Percentiles rank a stretch among this genome's conserved stretches.
Conservation (phyloP, 495 filamentous ascomycete species). For the Ramalina intermedia region DNA sequence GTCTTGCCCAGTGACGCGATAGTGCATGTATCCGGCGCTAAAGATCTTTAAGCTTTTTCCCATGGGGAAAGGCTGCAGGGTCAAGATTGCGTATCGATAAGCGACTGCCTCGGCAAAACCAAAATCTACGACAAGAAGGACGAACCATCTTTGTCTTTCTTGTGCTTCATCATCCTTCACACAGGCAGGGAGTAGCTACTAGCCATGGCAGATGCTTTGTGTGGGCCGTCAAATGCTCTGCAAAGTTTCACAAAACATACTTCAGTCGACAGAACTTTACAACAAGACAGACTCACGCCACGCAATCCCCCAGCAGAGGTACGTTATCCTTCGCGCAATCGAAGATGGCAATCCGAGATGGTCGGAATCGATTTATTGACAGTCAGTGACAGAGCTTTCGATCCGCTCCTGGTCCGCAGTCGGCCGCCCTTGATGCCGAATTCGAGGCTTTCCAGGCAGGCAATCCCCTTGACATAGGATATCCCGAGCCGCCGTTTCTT, state of each 20-base stretch:
- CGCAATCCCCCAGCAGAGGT: conserved; percentile 44
- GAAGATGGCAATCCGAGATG: background rate
- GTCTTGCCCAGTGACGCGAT: too few relatives aligned
- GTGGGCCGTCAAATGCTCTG: conserved; percentile 79
- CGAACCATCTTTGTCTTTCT: too few relatives aligned
- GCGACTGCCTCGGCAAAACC: too few relatives aligned
- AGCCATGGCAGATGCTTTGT: conserved; percentile 67
- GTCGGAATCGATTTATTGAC: conserved; percentile 13
- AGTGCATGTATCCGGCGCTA: too few relatives aligned
- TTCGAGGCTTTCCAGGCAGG: conserved; percentile 60
- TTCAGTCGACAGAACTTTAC: conserved; percentile 60
- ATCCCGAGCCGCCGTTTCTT: conserved; percentile 4
- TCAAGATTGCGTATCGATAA: too few relatives aligned
- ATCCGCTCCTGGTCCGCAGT: conserved; percentile 35
- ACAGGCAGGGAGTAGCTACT: conserved; percentile 1
- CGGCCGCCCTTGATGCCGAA: conserved; percentile 47
- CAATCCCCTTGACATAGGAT: conserved; percentile 21
- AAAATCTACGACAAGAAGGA: too few relatives aligned
- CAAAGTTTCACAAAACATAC: conserved; percentile 75
- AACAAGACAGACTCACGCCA: conserved; percentile 61
- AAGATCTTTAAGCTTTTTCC: too few relatives aligned
- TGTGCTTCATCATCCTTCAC: background rate
- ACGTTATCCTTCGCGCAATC: background rate
- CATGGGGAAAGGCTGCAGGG: too few relatives aligned
- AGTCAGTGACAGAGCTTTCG: conserved; percentile 40